Conservation (phyloP, 306 rosid genomes). For the Fagus sylvatica region DNA sequence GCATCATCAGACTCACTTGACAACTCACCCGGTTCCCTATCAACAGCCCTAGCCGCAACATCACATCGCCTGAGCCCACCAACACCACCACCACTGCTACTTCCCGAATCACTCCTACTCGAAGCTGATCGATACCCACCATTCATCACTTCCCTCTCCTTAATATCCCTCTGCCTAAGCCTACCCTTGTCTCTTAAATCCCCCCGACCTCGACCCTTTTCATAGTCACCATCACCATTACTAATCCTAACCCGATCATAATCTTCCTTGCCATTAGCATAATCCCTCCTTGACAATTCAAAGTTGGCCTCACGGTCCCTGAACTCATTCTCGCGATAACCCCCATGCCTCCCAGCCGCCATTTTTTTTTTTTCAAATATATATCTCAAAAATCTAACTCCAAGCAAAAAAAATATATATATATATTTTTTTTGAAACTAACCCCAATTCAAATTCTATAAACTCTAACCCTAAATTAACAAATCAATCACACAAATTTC, state of each 20-base stretch:
- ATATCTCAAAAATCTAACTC: slow-evolving; percentile 19
- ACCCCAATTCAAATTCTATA: slow-evolving; percentile 21
- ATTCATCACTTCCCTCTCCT: slow-evolving; percentile 57
- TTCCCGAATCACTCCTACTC: slow-evolving; percentile 70
- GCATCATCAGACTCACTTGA: slow-evolving; percentile 95
- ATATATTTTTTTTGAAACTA: slow-evolving; percentile 31
- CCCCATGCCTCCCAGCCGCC: slow-evolving; percentile 94
- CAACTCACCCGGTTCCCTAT: slow-evolving; percentile 94
- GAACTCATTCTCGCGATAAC: slow-evolving; percentile 68
- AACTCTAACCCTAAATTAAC: slow-evolving; percentile 44
- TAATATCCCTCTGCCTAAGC: slow-evolving; percentile 56
- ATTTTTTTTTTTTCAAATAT: slow-evolving; percentile 24
- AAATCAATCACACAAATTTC: slow-evolving; percentile 5
- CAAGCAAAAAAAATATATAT: slow-evolving; percentile 4
- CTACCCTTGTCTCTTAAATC: slow-evolving; percentile 64
- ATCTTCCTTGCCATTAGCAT: slow-evolving; percentile 56
- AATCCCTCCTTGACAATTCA: slow-evolving; percentile 50
- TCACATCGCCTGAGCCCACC: slow-evolving; percentile 62
- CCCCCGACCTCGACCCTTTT: slow-evolving; percentile 50
- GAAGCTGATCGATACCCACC: slow-evolving; percentile 57
- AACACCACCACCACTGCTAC: slow-evolving; percentile 46
- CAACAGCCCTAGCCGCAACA: slow-evolving; percentile 46
- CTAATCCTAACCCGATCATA: slow-evolving; percentile 58
- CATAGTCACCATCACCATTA: slow-evolving; percentile 37
- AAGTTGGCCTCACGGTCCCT: slow-evolving; percentile 70